Percentiles rank a stretch among this genome's conserved stretches.
Conservation (phyloP, 257 asterid species). For the Pogostemon cablin region DNA sequence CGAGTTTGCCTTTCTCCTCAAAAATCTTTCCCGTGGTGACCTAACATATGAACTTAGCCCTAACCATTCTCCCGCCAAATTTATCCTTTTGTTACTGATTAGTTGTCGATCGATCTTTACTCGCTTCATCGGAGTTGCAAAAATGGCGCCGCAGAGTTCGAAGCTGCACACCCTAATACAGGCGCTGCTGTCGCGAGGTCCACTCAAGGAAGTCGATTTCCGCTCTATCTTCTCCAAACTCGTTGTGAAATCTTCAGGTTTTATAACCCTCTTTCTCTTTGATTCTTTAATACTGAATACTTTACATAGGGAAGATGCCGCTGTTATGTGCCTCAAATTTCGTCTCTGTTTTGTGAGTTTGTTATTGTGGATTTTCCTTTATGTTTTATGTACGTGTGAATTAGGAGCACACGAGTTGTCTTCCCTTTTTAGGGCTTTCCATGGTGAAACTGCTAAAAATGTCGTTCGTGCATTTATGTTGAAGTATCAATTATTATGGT, state of each 20-base stretch:
- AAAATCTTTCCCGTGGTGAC: no score
- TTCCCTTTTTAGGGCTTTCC: neutral
- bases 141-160: conserved; percentile 64
- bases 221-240: conserved; percentile 55
- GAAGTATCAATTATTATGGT: neutral
- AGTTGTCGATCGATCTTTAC: neutral
- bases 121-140: neutral
- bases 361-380: neutral
- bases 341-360: neutral
- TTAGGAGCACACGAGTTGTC: neutral
- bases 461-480: neutral
- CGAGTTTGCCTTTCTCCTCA: no score
- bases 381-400: neutral
- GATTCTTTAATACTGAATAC: no score
- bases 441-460: neutral
- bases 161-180: conserved; percentile 81
- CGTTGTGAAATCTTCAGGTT: conserved; percentile 62
- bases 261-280: no score
- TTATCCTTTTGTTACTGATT: no score
- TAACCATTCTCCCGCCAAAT: neutral
- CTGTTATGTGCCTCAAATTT: conserved; percentile 3
- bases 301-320: neutral
- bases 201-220: conserved; percentile 59
- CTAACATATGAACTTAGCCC: neutral
- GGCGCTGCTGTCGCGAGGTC: conserved; percentile 78